Evolutionary conservation across 306 rosid species (phyloP).

Genomic region (Fagus sylvatica): DNA sequence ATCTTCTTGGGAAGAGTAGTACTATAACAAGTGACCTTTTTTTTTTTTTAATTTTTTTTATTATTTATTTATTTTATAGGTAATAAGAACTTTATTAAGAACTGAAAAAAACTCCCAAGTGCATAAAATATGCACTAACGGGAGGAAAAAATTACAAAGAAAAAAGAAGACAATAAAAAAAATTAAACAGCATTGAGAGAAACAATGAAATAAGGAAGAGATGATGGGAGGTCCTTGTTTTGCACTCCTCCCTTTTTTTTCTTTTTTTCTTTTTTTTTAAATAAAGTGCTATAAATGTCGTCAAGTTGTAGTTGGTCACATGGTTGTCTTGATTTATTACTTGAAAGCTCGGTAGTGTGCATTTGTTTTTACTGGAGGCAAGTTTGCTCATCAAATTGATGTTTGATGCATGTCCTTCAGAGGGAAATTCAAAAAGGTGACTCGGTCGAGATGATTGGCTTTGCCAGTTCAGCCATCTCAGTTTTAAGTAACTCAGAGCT

Average conservation of each 20-base stretch:
- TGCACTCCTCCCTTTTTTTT: background rate
- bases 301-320: background rate
- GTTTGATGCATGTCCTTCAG: constrained; percentile 49
- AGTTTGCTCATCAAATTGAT: constrained; percentile 33
- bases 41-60: too few species aligned
- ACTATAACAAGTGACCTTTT: background rate
- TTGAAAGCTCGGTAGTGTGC: background rate
- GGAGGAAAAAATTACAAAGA: too few species aligned
- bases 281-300: background rate
- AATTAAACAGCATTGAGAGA: too few species aligned
- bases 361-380: constrained; percentile 17
- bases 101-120: too few species aligned
- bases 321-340: background rate
- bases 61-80: too few species aligned
- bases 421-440: constrained; percentile 55
- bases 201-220: too few species aligned
- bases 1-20: background rate
- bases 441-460: constrained; percentile 71
- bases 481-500: constrained; percentile 77
- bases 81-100: too few species aligned
- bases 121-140: too few species aligned
- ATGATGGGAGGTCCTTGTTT: background rate
- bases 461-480: constrained; percentile 66
- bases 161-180: too few species aligned
- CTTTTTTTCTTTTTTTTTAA: background rate